phyloP scores from a whole-genome alignment of 2,329 filamentous ascomycete species.

The Elsinoe necatrix region DNA sequence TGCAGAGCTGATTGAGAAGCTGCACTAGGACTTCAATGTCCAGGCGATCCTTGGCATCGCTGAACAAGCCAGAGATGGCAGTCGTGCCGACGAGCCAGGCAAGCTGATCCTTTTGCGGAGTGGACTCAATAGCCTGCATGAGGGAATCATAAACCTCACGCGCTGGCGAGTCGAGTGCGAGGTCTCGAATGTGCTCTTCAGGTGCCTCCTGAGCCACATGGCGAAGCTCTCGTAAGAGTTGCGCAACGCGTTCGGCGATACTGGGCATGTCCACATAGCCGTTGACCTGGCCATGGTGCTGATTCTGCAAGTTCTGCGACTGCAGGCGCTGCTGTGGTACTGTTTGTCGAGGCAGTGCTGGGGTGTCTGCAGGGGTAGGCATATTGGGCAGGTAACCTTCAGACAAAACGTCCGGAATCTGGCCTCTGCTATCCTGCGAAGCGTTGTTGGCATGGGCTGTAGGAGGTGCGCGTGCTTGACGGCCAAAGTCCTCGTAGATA shows the following conservation, averaged over 20 bases:
- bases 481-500: slow-evolving; percentile 93
- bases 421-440: slow-evolving; percentile 51
- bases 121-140: slow-evolving; percentile 44
- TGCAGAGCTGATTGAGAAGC: slow-evolving; percentile 53
- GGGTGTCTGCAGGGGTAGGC: slow-evolving; percentile 54
- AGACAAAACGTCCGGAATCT: slow-evolving; percentile 54
- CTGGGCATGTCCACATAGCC: slow-evolving; percentile 51
- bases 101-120: slow-evolving; percentile 49
- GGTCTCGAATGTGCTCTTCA: slow-evolving; percentile 51
- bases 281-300: slow-evolving; percentile 45
- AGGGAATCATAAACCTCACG: slow-evolving; percentile 52
- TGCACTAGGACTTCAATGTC: slow-evolving; percentile 57
- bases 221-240: slow-evolving; percentile 49
- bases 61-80: slow-evolving; percentile 41
- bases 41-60: slow-evolving; percentile 45
- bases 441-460: slow-evolving; percentile 45
- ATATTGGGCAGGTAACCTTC: slow-evolving; percentile 56
- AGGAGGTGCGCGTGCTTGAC: slow-evolving; percentile 59
- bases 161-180: slow-evolving; percentile 47
- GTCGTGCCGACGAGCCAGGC: slow-evolving; percentile 47
- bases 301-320: slow-evolving; percentile 26
- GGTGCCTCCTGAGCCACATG: slow-evolving; percentile 47
- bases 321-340: slow-evolving; percentile 39
- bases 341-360: slow-evolving; percentile 51
- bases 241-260: slow-evolving; percentile 46